Evolutionary conservation across 1,284 basidiomycete species (phyloP), one percentile per base, ranked within the genome.

Genomic region (Exsudoporus floridanus): DNA sequence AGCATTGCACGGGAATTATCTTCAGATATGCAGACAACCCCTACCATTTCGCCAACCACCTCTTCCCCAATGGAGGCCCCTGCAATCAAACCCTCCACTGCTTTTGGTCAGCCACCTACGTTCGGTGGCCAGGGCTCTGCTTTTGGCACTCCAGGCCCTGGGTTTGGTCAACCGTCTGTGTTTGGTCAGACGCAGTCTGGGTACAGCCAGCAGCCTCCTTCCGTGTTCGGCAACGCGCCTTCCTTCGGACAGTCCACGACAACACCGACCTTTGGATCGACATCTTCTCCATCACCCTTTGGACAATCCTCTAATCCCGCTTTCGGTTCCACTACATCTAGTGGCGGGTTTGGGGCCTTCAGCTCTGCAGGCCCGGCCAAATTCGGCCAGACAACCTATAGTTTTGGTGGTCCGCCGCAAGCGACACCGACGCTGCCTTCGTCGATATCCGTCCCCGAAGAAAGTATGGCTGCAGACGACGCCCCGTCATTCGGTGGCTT

Each of bases 391-490:
- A 23, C 70, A 3, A 44, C 57, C 8, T 71, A 74, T n/a, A 52
- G 58, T 27, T 60, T 62, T 18, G 55, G 53, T 34, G 55, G 33
- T 7, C 40, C 50, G 21, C 25, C 37, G 16, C 62, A 67, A 54
- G 23, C 21, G 5, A 25, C 56, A 28, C 31, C 55, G 14, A 16
- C 43, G 7, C 19, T 25, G 6, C 42, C 53, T 5, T 52, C 61
- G 3, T 49, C 64, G 14, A 58, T 58, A 19, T 46, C 58, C 14
- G 13, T 39, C 10, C 66, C 66, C 5, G 72, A 75, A 45, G 73
- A 75, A n/a, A 66, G 66, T 21, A 75, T 75, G 74, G 58, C 61
- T 31, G 54, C 66, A 14, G 72, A 74, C 16, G 73, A 74, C 21
- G 50, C 53, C 2, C 61, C 73, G 43, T 55, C 64, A 4, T 54